Base-by-base conservation (phyloP, 139 green algal genomes). In the Chlorella sp. region DNA sequence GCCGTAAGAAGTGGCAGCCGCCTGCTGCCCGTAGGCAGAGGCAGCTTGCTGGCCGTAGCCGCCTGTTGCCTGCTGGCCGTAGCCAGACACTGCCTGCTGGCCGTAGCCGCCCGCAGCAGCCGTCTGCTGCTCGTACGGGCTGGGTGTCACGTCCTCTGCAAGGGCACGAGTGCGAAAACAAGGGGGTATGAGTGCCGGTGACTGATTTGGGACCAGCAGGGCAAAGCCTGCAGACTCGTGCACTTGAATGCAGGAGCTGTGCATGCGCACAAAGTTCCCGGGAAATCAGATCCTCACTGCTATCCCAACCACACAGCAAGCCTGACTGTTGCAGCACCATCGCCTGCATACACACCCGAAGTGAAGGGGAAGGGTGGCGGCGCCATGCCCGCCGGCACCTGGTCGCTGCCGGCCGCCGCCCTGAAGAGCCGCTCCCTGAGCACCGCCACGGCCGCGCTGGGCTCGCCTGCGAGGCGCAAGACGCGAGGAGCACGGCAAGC, bases 361-460 rank as follows among this genome's bases (percentile, higher is more conserved):
- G 91, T 85, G 80, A 95, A 97, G 21, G 93, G 93, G 89, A 96
- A 96, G 26, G 93, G 92, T 21, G 93, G 93, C 28, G 90, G 81
- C 56, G 88, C 34, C 18, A 87, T 74, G 39, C 74, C 74, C n/a
- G 68, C 26, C 28, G 89, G 81, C 65, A 92, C 44, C 65, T 87
- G 88, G 21, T 80, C 36, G 11, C 57, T 72, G 15, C 56, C 75
- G 6, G 57, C 57, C 28, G 56, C 78, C 69, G 17, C 88, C 88
- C 92, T 92, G 87, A 94, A 97, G 82, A 99, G 95, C 69, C 97
- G 93, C 80, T 99, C 95, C 72, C 90, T 91, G 47, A 99, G 91
- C 28, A 94, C 87, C 18, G 93, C 91, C 65, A 95, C 88, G 16
- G 84, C 82, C 15, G 86, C 90, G 64, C 90, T 91, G 4, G 93